These are phyloP conservation scores for Ceratobasidium sp. DNA, from an alignment of 1,284 basidiomycete genomes.

Conservation along the genomic window DNA sequence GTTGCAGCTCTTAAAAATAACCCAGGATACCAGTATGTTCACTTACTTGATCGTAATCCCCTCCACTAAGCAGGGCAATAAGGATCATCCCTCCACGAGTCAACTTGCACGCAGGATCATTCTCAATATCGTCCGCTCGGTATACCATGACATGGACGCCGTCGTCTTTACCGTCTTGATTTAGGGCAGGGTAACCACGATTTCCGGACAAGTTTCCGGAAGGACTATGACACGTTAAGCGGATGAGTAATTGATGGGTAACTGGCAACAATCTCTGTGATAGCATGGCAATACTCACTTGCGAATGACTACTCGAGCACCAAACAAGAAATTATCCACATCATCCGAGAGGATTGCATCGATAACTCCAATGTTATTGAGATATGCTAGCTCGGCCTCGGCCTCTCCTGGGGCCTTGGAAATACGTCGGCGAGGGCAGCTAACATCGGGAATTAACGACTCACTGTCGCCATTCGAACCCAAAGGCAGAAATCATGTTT, in stretches of 20 bases:
- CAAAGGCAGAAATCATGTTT: conserved; percentile 83
- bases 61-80: conserved; percentile 85
- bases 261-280: too few species aligned
- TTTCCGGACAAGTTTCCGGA: conserved; percentile 77
- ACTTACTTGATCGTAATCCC: conserved; percentile 81
- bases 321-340: conserved; percentile 91
- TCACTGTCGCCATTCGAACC: conserved; percentile 74
- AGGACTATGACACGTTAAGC: conserved; percentile 59
- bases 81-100: conserved; percentile 80
- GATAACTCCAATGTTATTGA: conserved; percentile 80
- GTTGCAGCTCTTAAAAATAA: not conserved
- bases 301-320: conserved; percentile 80
- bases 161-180: conserved; percentile 71
- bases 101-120: conserved; percentile 63
- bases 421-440: too few species aligned
- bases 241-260: too few species aligned
- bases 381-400: conserved; percentile 91
- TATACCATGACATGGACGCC: conserved; percentile 77
- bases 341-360: conserved; percentile 94
- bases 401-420: conserved; percentile 89
- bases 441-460: conserved; percentile 17
- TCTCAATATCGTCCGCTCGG: conserved; percentile 59
- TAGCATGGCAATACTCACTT: conserved; percentile 57
- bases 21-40: not conserved
- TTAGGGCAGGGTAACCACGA: conserved; percentile 63